Evolutionary conservation across 768 basidiomycete genomes (phyloP), one percentile per base, ranked within the genome.

Genomic region (Russula ochroleuca): DNA sequence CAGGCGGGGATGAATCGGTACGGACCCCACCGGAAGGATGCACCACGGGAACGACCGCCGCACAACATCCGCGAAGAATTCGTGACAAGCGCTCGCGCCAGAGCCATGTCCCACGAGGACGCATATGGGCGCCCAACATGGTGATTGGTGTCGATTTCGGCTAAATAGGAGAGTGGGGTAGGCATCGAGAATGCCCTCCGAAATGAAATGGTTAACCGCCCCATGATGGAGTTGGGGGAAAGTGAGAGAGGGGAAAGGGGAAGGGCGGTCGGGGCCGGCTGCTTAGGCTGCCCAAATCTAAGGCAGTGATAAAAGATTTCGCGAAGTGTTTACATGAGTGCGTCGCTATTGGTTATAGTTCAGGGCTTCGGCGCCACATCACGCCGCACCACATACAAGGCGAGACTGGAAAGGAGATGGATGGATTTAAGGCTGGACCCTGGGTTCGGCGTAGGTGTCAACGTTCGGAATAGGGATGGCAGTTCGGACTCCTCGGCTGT

Each of bases 381-480:
- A 57, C 43, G 21, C 19, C 48, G 23, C 47, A 11, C 21, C 15
- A 37, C 21, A 23, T 33, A 1, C 21, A 28, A 38, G 37, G n/a
- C 33, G 33, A 35, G 31, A 52, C 33, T 17, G 15, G 25, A 9
- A 50, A 28, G 49, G 2, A n/a, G 5, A 10, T 17, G n/a, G n/a
- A 49, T 28, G 25, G 14, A 49, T 49, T 25, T 15, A 14, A 52
- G 51, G 43, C 31, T 21, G 43, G 57, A 48, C 57, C 45, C 57
- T 38, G 35, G 25, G 48, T 15, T 52, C 50, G 40, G 40, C 49
- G 25, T 33, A 19, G 33, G 28, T 60, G 50, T 60, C 37, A 60
- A 52, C 2, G n/a, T 21, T 60, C 50, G 50, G 50, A 43, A 23
- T 23, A 7, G 45, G 7, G 14, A 25, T 5, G 33, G 25, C 9